Conservation (phyloP, 257 asterid genomes). For the Misopates orontium region DNA sequence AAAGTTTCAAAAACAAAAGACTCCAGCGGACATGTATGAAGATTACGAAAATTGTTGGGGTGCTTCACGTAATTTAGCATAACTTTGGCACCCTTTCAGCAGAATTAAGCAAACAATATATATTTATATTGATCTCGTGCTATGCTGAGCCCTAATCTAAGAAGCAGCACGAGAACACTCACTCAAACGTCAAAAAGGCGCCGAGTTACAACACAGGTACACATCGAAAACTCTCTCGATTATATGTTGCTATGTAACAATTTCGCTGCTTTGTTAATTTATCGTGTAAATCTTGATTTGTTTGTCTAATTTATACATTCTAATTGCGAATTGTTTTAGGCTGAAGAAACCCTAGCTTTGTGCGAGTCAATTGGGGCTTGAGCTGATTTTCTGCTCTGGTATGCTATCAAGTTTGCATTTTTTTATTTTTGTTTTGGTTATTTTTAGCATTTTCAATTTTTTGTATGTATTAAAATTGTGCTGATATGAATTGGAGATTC, state of each 20-base stretch:
- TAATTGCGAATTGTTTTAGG: not conserved
- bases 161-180: not conserved
- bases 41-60: constrained; percentile 10
- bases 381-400: constrained; percentile 30
- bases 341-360: constrained; percentile 31
- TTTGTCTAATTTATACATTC: no score
- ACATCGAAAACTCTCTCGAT: not conserved
- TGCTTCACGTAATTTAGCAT: constrained; percentile 1
- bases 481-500: not conserved
- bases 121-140: constrained; percentile 6
- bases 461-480: no score
- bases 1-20: no score
- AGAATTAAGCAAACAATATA: constrained; percentile 17
- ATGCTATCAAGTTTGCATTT: constrained; percentile 13
- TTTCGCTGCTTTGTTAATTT: not conserved
- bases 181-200: constrained; percentile 15
- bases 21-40: no score
- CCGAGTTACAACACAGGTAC: constrained; percentile 35
- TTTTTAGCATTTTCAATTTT: not conserved
- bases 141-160: constrained; percentile 27
- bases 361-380: constrained; percentile 23
- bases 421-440: not conserved
- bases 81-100: constrained; percentile 5
- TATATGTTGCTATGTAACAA: constrained; percentile 10
- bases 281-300: constrained; percentile 1